phyloP scores from a whole-genome alignment of 371 early-diverging fungal species.

The Funneliformis caledonium region DNA sequence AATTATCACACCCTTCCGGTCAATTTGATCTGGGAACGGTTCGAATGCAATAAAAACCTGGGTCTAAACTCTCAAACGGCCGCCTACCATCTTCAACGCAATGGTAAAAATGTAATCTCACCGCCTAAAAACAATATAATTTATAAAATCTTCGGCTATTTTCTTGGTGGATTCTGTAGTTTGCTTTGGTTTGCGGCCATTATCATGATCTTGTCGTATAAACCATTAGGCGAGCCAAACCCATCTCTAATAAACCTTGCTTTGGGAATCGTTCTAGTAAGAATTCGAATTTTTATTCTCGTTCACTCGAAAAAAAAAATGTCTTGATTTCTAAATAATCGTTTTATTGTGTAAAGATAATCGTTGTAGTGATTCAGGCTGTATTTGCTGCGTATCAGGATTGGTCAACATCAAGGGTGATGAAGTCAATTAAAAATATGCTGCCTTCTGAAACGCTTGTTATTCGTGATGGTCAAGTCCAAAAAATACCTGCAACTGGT shows the following conservation, averaged over 20 bases:
- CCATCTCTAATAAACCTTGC: conserved; percentile 50
- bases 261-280: conserved; percentile 46
- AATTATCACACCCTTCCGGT: not conserved
- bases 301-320: not conserved
- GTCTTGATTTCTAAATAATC: not conserved
- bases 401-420: conserved; percentile 69
- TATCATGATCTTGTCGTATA: conserved; percentile 49
- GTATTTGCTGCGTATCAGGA: conserved; percentile 52
- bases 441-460: conserved; percentile 65
- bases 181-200: conserved; percentile 53
- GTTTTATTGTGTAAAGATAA: not conserved
- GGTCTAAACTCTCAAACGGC: conserved; percentile 49
- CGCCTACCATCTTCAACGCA: conserved; percentile 48
- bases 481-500: not conserved
- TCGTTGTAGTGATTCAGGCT: conserved; percentile 29
- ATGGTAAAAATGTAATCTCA: conserved; percentile 57
- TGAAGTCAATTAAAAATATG: conserved; percentile 78
- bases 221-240: conserved; percentile 48
- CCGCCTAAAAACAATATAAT: conserved; percentile 54
- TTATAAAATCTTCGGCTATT: conserved; percentile 51
- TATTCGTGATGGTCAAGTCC: conserved; percentile 59
- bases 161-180: conserved; percentile 54
- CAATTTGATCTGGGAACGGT: not conserved
- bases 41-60: not conserved
- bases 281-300: not conserved